phyloP scores from a whole-genome alignment of 2,329 filamentous ascomycete species.

The Penicillium sp. region DNA sequence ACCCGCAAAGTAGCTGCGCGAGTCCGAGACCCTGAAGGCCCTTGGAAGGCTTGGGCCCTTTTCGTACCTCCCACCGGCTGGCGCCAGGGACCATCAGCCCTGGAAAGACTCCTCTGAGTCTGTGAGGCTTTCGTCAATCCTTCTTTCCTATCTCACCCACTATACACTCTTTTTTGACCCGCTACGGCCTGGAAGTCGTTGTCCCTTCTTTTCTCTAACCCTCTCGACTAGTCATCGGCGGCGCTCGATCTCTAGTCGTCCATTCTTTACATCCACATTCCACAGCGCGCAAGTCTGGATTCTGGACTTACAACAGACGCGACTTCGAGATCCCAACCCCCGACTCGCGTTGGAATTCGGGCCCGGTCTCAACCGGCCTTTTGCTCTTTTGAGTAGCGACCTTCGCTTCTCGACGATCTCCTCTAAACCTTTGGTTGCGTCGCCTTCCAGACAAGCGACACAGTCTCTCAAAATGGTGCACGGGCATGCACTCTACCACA shows the following conservation, averaged over 20 bases:
- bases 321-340: conserved; percentile 5
- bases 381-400: conserved; percentile 12
- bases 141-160: conserved; percentile 2
- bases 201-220: conserved; percentile 24
- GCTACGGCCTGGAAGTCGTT: conserved; percentile 28
- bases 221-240: conserved; percentile 21
- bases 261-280: conserved; percentile 32
- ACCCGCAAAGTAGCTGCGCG: too few species aligned
- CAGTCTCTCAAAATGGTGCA: conserved; percentile 30
- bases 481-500: conserved; percentile 33
- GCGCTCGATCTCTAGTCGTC: conserved; percentile 25
- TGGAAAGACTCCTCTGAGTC: neutral
- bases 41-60: neutral
- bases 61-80: neutral
- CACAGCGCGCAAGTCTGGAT: conserved; percentile 15
- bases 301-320: conserved; percentile 17
- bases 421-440: neutral
- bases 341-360: conserved; percentile 24
- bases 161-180: neutral
- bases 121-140: neutral
- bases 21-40: neutral
- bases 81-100: neutral
- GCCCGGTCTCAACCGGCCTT: neutral
- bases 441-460: neutral
- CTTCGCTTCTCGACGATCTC: conserved; percentile 2